A percentile compares a stretch with the other conserved stretches of the same genome.
phyloP scores from a whole-genome alignment of 306 rosid genomes.

The Calophaca sinica region DNA sequence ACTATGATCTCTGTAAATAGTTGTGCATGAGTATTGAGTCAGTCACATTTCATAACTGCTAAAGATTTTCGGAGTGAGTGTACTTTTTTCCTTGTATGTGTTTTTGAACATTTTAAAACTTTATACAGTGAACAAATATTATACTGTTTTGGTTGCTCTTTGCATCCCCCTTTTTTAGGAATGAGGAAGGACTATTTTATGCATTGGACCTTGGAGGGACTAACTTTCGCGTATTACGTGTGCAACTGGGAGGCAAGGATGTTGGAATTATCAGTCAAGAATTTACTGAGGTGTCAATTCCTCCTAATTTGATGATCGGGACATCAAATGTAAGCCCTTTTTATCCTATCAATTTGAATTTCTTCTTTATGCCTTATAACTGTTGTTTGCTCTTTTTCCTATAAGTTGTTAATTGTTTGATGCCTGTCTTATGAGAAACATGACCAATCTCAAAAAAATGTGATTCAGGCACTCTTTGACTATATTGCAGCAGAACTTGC shows the following conservation, averaged over 20 bases:
- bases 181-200: slow-evolving; percentile 89
- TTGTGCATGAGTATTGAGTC: neutral
- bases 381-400: slow-evolving; percentile 21
- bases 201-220: slow-evolving; percentile 99
- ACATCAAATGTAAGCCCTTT: slow-evolving; percentile 73
- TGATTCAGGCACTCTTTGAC: slow-evolving; percentile 89
- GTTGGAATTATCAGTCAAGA: slow-evolving; percentile 65
- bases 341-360: neutral
- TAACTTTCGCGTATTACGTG: slow-evolving; percentile 92
- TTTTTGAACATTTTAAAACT: slow-evolving; percentile 5
- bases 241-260: slow-evolving; percentile 86
- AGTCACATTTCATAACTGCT: neutral
- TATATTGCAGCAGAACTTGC: slow-evolving; percentile 80
- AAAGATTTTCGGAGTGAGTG: neutral
- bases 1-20: neutral
- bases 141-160: neutral
- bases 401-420: neutral
- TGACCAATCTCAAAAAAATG: slow-evolving; percentile 43
- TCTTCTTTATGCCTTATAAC: neutral
- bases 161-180: slow-evolving; percentile 50
- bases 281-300: slow-evolving; percentile 83
- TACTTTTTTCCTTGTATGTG: neutral
- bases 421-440: slow-evolving; percentile 9
- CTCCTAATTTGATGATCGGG: slow-evolving; percentile 80
- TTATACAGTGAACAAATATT: neutral